phyloP scores from a whole-genome alignment of 202 grass and related monocot species.

The Dendrocalamus latiflorus region DNA sequence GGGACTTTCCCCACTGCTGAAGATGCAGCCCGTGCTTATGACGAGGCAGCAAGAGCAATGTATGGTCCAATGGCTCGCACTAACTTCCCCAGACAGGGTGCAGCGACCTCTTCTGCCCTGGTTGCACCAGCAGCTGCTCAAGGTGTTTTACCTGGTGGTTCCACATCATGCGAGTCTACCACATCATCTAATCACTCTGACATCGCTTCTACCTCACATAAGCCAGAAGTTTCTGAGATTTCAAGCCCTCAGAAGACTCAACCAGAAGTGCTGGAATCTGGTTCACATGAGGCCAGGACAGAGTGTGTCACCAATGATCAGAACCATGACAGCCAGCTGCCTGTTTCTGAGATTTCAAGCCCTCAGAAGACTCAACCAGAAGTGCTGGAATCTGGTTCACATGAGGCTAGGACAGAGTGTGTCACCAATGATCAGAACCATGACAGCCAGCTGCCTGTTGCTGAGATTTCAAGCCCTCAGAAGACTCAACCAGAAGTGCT shows the following conservation, averaged over 20 bases:
- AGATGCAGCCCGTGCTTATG: constrained; percentile 72
- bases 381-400: background rate
- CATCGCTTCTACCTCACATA: background rate
- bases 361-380: background rate
- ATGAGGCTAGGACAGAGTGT: background rate
- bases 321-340: background rate
- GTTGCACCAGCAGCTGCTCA: background rate
- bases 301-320: background rate
- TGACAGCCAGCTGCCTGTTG: background rate
- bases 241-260: background rate
- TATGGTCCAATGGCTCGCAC: constrained; percentile 60
- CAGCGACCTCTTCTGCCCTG: background rate
- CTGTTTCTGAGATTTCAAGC: background rate
- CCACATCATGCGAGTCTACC: constrained; percentile 48
- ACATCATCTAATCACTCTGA: constrained; percentile 34
- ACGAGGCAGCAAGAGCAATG: constrained; percentile 87
- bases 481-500: background rate
- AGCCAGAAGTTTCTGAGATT: background rate
- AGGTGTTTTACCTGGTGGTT: background rate
- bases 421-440: background rate
- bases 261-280: background rate
- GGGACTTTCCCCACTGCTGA: constrained; percentile 69
- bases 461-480: constrained; percentile 1
- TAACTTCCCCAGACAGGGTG: constrained; percentile 40
- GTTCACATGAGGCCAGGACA: background rate